These are phyloP conservation scores for Lumnitzera racemosa DNA, from an alignment of 345 rosid species.

Conservation along the genomic window DNA sequence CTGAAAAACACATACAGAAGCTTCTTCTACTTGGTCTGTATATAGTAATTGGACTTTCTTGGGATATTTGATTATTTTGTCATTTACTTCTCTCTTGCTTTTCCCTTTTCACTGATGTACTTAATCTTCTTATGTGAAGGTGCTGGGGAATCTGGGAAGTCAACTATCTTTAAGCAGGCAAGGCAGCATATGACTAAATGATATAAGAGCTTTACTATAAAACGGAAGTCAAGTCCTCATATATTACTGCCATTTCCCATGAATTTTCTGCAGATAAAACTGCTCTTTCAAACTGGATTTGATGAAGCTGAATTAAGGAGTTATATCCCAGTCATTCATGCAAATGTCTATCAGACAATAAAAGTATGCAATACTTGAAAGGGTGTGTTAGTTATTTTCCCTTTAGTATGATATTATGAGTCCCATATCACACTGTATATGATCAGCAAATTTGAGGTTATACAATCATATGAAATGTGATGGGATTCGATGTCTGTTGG, in stretches of 20 bases:
- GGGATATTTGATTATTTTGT: not conserved
- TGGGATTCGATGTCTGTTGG: no score
- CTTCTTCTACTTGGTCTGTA: constrained; percentile 78
- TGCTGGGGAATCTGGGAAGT: constrained; percentile 98
- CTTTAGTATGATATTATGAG: constrained; percentile 23
- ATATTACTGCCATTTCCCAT: not conserved
- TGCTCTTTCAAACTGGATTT: constrained; percentile 93
- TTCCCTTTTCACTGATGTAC: constrained; percentile 1
- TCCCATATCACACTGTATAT: not conserved
- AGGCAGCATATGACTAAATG: constrained; percentile 7
- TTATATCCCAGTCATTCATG: constrained; percentile 89
- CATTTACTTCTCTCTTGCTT: not conserved
- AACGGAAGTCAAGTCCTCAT: not conserved
- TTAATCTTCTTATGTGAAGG: constrained; percentile 38
- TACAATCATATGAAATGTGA: no score
- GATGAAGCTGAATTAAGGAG: constrained; percentile 84
- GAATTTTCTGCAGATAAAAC: constrained; percentile 63
- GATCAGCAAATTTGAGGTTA: no score
- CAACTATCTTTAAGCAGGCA: constrained; percentile 99
- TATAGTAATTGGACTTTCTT: not conserved
- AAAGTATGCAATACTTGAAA: constrained; percentile 82
- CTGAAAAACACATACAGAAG: constrained; percentile 90
- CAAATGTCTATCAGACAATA: constrained; percentile 96
- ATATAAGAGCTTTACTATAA: no score
- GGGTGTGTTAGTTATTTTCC: constrained; percentile 73